Evolutionary conservation across 1,284 basidiomycete genomes (phyloP).

Genomic region (Athelia sp.): DNA sequence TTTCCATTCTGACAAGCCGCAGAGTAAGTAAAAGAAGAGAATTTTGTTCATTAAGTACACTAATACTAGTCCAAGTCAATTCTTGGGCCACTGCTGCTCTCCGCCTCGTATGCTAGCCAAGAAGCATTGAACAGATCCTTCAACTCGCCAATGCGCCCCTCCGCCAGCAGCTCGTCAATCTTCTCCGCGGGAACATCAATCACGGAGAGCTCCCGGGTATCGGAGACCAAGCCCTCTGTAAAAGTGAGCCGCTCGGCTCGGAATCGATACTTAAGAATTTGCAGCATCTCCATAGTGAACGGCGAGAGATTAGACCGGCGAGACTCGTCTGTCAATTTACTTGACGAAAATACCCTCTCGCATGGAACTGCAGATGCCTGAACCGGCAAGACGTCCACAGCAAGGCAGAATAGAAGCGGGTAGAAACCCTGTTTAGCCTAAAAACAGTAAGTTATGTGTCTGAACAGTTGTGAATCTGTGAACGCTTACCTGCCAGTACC

Average conservation of each 20-base stretch:
- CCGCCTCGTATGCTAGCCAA: too few relatives aligned
- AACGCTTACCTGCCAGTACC: slow-evolving; percentile 18
- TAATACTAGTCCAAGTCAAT: too few relatives aligned
- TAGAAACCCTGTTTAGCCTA: slow-evolving; percentile 7
- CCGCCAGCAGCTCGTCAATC: slow-evolving; percentile 1
- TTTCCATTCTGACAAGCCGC: not conserved
- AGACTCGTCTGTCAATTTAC: slow-evolving; percentile 19
- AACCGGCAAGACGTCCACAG: slow-evolving; percentile 22
- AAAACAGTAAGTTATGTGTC: not conserved
- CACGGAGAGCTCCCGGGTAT: slow-evolving; percentile 2
- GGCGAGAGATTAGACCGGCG: slow-evolving; percentile 12
- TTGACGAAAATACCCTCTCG: slow-evolving; percentile 25
- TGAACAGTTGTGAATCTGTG: not conserved
- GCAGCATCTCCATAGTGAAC: slow-evolving; percentile 17
- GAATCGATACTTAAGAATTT: slow-evolving; percentile 19
- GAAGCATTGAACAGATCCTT: not conserved
- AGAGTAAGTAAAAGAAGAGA: not conserved
- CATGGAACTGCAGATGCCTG: slow-evolving; percentile 27
- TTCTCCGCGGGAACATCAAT: slow-evolving; percentile 5
- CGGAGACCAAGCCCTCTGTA: slow-evolving; percentile 7
- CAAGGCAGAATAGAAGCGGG: slow-evolving; percentile 14
- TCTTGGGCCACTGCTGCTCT: too few relatives aligned
- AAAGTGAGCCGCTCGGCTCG: slow-evolving; percentile 14
- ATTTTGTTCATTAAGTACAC: too few relatives aligned
- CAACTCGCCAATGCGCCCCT: slow-evolving; percentile 1